Base-by-base conservation (phyloP, 2,329 filamentous ascomycete genomes). In the Penicillium sp. region DNA sequence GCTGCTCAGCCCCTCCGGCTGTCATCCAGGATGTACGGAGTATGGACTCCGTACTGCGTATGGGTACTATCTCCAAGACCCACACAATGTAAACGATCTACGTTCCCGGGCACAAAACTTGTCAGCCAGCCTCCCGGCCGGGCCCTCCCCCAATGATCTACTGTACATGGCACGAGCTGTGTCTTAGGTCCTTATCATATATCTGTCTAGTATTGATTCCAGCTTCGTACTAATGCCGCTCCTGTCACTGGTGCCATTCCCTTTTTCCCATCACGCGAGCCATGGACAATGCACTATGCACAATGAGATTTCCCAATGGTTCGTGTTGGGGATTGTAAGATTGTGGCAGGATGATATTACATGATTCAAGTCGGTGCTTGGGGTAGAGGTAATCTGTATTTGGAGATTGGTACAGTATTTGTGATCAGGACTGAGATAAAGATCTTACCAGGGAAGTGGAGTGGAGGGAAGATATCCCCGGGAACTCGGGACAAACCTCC, bases 231-330 rank as follows among this genome's bases (percentile, higher is more conserved):
- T 34, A 25, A 34, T 36, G 16, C 14, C 38, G 12, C 25, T 34
- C 2, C 18, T 34, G 18, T 22, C 41, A 27, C 41, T 36, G 12
- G 19, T 37, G 41, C 27, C 35, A 46, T 37, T 47, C 33, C 42
- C 37, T 54, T 42, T 33, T 10, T 13, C 22, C 22, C 12, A 38
- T 42, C 33, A 46, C 42, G 31, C 40, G 28, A 51, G 34, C 19
- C 35, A 12, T 12, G 14, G 14, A 29, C 27, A 11, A 28, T 14
- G 9, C 22, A 30, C 35, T 30, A 13, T 34, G 29, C 35, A 22
- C 13, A 33, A 48, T 25, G 10, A 19, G 41, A 35, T 30, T 8
- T 12, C 3, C 28, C 19, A 6, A 22, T 0, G 34, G n/a, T n/a
- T n/a, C n/a, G n/a, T n/a, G n/a, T n/a, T n/a, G n/a, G n/a, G n/a